Evolutionary conservation across 2,329 filamentous ascomycete species (phyloP).

Genomic region (Aspergillus quadricinctus): DNA sequence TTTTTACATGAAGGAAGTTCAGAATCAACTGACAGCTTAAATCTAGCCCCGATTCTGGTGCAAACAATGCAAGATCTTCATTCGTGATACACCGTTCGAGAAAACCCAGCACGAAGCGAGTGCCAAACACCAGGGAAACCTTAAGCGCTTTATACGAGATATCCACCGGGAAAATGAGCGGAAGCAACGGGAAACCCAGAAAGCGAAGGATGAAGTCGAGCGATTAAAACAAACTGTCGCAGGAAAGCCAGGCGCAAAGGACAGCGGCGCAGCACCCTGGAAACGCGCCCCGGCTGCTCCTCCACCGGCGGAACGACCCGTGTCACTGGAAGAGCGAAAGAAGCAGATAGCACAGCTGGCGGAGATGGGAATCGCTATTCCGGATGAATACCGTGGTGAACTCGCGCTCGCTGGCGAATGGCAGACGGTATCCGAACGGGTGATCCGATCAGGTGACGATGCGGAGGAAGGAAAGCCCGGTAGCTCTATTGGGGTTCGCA

Average conservation of each 20-base stretch:
- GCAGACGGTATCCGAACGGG: constrained; percentile 60
- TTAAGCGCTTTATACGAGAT: constrained; percentile 86
- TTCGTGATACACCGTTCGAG: constrained; percentile 89
- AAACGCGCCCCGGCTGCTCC: constrained; percentile 32
- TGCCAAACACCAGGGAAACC: constrained; percentile 73
- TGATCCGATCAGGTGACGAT: constrained; percentile 21
- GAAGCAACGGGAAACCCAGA: constrained; percentile 74
- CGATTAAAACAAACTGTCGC: constrained; percentile 73
- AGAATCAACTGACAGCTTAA: constrained; percentile 11
- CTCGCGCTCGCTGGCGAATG: constrained; percentile 89
- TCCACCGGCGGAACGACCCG: constrained; percentile 32
- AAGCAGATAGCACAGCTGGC: constrained; percentile 82
- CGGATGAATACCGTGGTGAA: constrained; percentile 70
- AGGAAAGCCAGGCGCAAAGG: constrained; percentile 29
- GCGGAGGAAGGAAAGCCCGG: constrained; percentile 42
- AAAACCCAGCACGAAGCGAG: constrained; percentile 85
- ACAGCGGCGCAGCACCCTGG: constrained; percentile 21
- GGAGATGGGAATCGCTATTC: constrained; percentile 79
- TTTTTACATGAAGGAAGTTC: neutral
- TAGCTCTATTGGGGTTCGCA: constrained; percentile 41
- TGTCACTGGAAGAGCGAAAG: constrained; percentile 65
- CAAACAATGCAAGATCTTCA: constrained; percentile 88
- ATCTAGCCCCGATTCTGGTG: constrained; percentile 84
- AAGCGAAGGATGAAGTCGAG: constrained; percentile 78
- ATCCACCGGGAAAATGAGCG: constrained; percentile 81